phyloP scores from a whole-genome alignment of 306 rosid species.

The Oxytropis ochrocephala region DNA sequence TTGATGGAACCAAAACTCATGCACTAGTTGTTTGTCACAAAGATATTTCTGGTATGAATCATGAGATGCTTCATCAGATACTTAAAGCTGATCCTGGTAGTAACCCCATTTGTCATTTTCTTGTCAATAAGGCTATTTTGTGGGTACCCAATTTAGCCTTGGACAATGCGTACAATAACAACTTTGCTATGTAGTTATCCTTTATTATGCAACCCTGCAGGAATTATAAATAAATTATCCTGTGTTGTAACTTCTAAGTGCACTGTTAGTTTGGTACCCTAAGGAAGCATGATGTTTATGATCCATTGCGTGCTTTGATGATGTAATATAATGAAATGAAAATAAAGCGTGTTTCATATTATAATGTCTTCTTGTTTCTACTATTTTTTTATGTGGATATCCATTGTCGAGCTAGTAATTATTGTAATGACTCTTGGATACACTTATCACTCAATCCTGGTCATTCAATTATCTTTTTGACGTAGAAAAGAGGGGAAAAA shows the following conservation, averaged over 20 bases:
- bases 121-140: background rate
- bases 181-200: background rate
- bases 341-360: background rate
- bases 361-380: background rate
- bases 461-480: too few relatives aligned
- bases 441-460: too few relatives aligned
- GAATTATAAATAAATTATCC: background rate
- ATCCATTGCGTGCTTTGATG: background rate
- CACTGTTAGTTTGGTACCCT: background rate
- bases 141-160: background rate
- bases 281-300: too few relatives aligned
- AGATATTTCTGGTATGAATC: background rate
- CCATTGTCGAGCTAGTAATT: too few relatives aligned
- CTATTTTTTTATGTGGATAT: background rate
- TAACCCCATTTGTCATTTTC: background rate
- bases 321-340: background rate
- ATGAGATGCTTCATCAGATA: background rate
- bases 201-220: background rate
- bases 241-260: background rate
- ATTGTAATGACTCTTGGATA: too few relatives aligned
- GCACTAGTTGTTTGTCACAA: constrained; percentile 51
- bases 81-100: background rate
- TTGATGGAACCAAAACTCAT: constrained; percentile 37
- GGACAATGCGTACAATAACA: background rate
- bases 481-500: too few relatives aligned